Base-by-base conservation (phyloP, 2,329 filamentous ascomycete genomes). In the Calonectria hongkongensis region DNA sequence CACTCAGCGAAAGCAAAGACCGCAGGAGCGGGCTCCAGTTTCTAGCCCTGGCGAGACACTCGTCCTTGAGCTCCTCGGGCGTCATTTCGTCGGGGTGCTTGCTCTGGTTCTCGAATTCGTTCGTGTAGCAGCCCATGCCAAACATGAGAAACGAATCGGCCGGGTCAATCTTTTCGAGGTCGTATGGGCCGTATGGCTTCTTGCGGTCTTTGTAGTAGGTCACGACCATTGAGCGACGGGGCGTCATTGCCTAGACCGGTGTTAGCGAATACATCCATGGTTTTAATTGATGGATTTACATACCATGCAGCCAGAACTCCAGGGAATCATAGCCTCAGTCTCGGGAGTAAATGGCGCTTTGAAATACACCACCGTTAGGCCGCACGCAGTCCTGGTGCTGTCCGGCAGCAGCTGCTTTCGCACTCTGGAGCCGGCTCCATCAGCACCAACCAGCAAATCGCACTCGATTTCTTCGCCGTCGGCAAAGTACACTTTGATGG, bases 61-160 rank as follows among this genome's bases (percentile, higher is more conserved):
- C 47, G 18, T 50, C 47, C 25, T 50, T 50, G 10, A 50, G 12
- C 21, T 50, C 47, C 12, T 50, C 47, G 21, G 47, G 47, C 3
- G 47, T 50, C 47, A 50, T 50, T 10, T 50, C 47, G 4, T 50
- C 47, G 47, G 47, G 47, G 3, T 50, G 47, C 18, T 50, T 50
- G 47, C 47, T 50, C 47, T 50, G 47, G 21, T 50, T 50, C 8
- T 25, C 47, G 10, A 50, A 50, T 15, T 50, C 47, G n/a, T 50
- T 50, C 5, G 47, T 50, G 21, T 50, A 50, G 21, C 47, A 50
- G 21, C 47, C 47, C 21, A 50, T 15, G 10, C 47, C 47, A 27
- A 50, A 50, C 47, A 50, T 50, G 47, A 50, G 47, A 27, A 50
- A 50, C 12, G 47, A 50, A 27, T 50, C 47, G 13, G 47, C 27